Base-by-base conservation (phyloP, 2,329 filamentous ascomycete genomes). In the Cryphonectria carpinicola region DNA sequence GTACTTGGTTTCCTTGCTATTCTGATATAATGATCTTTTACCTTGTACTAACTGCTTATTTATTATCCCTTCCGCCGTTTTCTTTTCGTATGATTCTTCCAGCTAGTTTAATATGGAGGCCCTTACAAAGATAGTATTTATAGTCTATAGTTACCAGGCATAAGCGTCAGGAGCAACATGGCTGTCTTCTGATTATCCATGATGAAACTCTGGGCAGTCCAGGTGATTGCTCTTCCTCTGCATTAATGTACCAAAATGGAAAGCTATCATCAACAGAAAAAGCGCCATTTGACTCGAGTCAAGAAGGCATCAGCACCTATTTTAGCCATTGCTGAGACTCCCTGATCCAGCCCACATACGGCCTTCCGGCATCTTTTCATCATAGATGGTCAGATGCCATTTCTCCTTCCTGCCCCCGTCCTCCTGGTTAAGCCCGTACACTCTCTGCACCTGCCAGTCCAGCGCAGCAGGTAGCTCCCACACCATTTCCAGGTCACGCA, bases 351-450 rank as follows among this genome's bases (percentile, higher is more conserved):
- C 54, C 54, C 54, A 58, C 54, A 58, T 58, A 8, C 54, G 25
- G 25, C 54, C 54, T 17, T 58, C 54, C 25, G 54, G 54, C 54
- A 58, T 35, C 54, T 58, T n/a, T 13, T 58, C 54, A 35, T 58
- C 54, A 58, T 58, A 14, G 5, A 58, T 58, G 17, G 25, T 58
- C 54, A 58, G 25, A 58, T 58, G 54, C 54, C 54, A 58, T 8
- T 58, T 32, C 25, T 58, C 54, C 54, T 32, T 58, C 54, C 54
- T 58, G 14, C 54, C 54, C 14, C 54, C 54, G 7, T 58, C 54
- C 54, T 58, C 14, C 54, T 32, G 54, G 25, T 58, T 58, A 6
- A 28, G 28, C 13, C 54, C 54, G 17, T 58, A 32, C 25, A 58
- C 54, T 13, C 28, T 32, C 54, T 58, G 54, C 1, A 58, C 54